A percentile compares a stretch with the other conserved stretches of the same genome.
These are phyloP conservation scores for Russula ochroleuca DNA, from an alignment of 768 basidiomycete species.

Conservation along the genomic window DNA sequence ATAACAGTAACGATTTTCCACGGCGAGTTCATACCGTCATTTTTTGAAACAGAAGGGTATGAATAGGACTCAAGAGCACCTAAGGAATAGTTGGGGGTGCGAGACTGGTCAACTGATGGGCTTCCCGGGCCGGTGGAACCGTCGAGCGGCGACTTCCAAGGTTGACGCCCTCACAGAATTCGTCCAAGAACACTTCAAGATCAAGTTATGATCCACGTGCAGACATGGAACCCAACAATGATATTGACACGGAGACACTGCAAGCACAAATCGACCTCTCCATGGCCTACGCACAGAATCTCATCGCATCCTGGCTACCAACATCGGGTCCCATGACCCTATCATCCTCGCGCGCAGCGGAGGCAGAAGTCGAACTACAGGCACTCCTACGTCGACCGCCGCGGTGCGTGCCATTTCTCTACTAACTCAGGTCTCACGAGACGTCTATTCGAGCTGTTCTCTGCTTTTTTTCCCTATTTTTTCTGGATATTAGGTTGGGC, in stretches of 20 bases:
- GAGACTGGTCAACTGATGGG: no score
- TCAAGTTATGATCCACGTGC: conserved; percentile 13
- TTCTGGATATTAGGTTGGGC: conserved; percentile 50
- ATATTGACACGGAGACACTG: conserved; percentile 59
- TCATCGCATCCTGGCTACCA: conserved; percentile 72
- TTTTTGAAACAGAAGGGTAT: no score
- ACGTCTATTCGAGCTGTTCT: not conserved
- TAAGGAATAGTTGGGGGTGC: no score
- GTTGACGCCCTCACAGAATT: not conserved
- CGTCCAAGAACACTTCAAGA: not conserved
- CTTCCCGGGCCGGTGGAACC: no score
- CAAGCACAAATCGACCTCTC: conserved; percentile 83
- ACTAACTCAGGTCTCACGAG: not conserved
- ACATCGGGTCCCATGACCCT: conserved; percentile 28
- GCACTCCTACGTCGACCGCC: conserved; percentile 66
- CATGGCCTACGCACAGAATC: conserved; percentile 68
- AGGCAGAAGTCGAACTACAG: conserved; percentile 49
- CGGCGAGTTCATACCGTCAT: no score
- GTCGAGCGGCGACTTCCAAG: no score
- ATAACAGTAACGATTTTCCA: no score
- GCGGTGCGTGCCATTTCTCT: conserved; percentile 45
- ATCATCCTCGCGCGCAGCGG: conserved; percentile 24
- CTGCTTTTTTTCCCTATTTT: not conserved
- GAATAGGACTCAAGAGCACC: no score
- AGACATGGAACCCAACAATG: conserved; percentile 44